These are phyloP conservation scores for Naganishia randhawae DNA, from an alignment of 768 basidiomycete genomes.

Conservation along the genomic window DNA sequence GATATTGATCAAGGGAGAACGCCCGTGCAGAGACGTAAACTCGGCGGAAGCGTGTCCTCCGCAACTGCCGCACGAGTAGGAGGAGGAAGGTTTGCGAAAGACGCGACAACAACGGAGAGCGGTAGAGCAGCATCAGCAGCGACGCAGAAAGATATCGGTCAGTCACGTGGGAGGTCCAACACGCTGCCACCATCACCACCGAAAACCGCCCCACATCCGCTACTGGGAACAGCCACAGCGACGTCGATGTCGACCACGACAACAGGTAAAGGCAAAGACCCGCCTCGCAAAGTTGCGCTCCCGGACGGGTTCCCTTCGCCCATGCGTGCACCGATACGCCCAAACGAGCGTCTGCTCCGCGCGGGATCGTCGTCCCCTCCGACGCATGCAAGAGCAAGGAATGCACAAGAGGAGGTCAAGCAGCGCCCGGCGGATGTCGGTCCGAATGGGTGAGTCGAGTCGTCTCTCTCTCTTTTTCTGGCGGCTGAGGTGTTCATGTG, in stretches of 20 bases:
- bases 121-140: not conserved
- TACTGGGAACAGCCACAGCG: not conserved
- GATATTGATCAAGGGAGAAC: not conserved
- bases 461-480: not conserved
- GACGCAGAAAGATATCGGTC: not conserved
- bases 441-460: constrained; percentile 4
- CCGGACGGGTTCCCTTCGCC: constrained; percentile 12
- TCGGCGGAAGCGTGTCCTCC: not conserved
- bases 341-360: not conserved
- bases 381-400: not conserved
- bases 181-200: not conserved
- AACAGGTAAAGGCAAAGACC: not conserved
- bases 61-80: not conserved
- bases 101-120: not conserved
- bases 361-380: too few species aligned
- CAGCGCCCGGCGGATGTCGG: not conserved
- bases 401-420: not conserved
- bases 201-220: not conserved
- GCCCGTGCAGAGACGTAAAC: not conserved
- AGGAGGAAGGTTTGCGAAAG: not conserved
- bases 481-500: not conserved
- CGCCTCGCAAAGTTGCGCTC: not conserved
- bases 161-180: not conserved
- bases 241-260: not conserved
- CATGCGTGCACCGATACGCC: constrained; percentile 11